Conservation (phyloP, 768 basidiomycete genomes). For the Tricholoma hemisulphureum region DNA sequence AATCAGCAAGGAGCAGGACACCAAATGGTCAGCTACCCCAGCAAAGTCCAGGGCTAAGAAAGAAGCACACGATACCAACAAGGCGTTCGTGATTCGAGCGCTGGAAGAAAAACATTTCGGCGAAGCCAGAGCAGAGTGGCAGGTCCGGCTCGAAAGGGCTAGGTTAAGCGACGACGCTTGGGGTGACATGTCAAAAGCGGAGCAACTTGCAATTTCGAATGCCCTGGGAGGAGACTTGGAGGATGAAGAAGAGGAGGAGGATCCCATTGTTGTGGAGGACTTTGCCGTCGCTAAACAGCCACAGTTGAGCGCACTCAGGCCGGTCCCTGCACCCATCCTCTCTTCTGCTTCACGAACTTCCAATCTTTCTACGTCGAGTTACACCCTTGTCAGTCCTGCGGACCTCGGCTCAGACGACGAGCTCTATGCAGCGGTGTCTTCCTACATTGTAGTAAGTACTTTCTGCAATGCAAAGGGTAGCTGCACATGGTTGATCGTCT, state of each 20-base stretch:
- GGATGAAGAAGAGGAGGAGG: conserved; percentile 31
- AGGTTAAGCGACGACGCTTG: conserved; percentile 43
- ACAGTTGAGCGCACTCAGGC: conserved; percentile 16
- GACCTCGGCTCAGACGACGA: conserved; percentile 41
- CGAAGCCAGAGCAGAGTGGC: conserved; percentile 42
- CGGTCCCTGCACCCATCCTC: conserved; percentile 27
- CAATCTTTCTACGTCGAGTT: conserved; percentile 39
- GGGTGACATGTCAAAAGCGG: conserved; percentile 40
- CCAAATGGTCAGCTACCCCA: conserved; percentile 23
- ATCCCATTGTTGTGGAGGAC: conserved; percentile 9
- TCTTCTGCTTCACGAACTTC: conserved; percentile 33
- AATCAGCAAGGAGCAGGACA: conserved; percentile 27
- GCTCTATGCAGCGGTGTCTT: conserved; percentile 24
- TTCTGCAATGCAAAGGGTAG: conserved; percentile 5
- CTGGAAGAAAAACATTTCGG: conserved; percentile 33
- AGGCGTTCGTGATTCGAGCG: conserved; percentile 22
- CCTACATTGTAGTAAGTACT: conserved; percentile 26
- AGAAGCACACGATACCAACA: conserved; percentile 31
- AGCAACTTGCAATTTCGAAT: conserved; percentile 33
- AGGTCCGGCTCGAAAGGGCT: conserved; percentile 29
- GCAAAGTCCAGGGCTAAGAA: conserved; percentile 12
- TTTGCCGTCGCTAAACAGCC: conserved; percentile 8
- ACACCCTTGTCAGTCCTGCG: conserved; percentile 44
- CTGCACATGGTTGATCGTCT: conserved; percentile 17
- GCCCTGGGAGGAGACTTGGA: conserved; percentile 39